Evolutionary conservation across 192 early-diverging fungal genomes (phyloP), one percentile per base, ranked within the genome.

Genomic region (Backusella morwellensis): DNA sequence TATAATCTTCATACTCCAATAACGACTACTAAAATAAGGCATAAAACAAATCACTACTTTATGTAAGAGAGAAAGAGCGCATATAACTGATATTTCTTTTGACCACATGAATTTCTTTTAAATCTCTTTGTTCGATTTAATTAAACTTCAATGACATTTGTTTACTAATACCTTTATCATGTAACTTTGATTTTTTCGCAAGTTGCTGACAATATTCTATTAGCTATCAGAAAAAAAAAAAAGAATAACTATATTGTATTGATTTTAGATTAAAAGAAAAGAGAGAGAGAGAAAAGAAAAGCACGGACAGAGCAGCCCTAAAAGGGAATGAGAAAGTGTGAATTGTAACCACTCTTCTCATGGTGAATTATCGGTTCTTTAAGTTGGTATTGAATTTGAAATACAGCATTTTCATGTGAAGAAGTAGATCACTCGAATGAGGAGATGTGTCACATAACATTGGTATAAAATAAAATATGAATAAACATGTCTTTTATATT

Each of bases 381-480:
- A 63, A 63, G 56, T 63, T 63, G 56, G 26, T 29, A 63, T 63
- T 29, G 23, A 63, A 63, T 63, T 63, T 63, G 26, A 63, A 63
- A 63, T 63, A 63, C 56, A 63, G 56, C 56, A 63, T 2, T 63
- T 63, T 63, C 56, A 63, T 63, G 56, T 63, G 56, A 63, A 63
- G 56, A 63, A 63, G 54, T 59, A 59, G 56, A 63, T 63, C 56
- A 63, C 26, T 63, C 56, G 12, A 12, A 14, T 29, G 26, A 63
- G 56, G 56, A 63, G 56, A 63, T 63, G 56, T 63, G 26, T 63
- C 56, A 63, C 56, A 4, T 26, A 63, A 3, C 11, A 23, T 14
- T 15, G 26, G 56, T 63, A 63, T 63, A 63, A 63, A 63, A 63
- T 63, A 63, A 63, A 63, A 63, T 63, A 29, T 29, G 11, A 63